phyloP scores from a whole-genome alignment of 2,329 filamentous ascomycete species.

The Orbilia blumenaviensis region DNA sequence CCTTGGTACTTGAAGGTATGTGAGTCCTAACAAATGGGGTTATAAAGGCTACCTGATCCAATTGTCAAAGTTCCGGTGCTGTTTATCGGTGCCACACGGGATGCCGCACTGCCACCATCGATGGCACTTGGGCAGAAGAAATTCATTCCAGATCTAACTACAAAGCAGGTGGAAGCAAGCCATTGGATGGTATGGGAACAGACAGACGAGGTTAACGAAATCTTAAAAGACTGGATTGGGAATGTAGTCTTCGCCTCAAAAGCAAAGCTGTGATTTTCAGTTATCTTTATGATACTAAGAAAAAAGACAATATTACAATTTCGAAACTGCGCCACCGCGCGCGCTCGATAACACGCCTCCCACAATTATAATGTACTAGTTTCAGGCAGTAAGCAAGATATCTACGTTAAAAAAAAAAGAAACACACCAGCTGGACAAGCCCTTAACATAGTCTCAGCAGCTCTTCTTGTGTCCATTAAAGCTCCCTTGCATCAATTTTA shows the following conservation, averaged over 20 bases:
- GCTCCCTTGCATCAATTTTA: conserved; percentile 59
- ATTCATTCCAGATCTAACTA: conserved; percentile 72
- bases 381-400: no score
- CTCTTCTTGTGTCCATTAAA: no score
- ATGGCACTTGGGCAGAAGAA: conserved; percentile 78
- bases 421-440: no score
- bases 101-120: conserved; percentile 75
- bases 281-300: not conserved
- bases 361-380: no score
- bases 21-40: not conserved
- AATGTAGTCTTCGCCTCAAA: conserved; percentile 61
- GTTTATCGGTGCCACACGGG: conserved; percentile 76
- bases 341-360: no score
- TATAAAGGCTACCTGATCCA: conserved; percentile 51
- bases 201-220: conserved; percentile 73
- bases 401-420: no score
- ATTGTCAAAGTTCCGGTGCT: conserved; percentile 72
- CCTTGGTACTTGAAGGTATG: not conserved
- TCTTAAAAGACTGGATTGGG: conserved; percentile 74
- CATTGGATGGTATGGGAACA: conserved; percentile 88
- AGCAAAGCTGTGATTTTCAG: conserved; percentile 54
- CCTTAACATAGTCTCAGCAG: not conserved
- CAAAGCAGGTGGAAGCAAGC: conserved; percentile 72
- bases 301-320: not conserved
- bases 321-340: no score